Conservation (phyloP, 768 basidiomycete genomes). For the Arthromyces matolae region DNA sequence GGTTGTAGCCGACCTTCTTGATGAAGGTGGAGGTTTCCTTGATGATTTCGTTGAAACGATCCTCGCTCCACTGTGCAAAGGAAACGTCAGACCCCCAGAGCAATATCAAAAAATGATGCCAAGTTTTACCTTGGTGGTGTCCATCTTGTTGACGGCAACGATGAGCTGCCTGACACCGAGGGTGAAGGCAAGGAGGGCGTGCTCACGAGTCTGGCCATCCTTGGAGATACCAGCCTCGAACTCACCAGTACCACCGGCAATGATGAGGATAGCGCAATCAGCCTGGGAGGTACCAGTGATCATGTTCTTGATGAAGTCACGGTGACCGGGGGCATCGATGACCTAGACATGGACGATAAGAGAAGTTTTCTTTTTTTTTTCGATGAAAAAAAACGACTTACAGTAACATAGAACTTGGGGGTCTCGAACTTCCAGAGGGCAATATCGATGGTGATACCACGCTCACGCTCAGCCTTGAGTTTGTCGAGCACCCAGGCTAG, state of each 20-base stretch:
- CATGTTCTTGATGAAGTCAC: conserved; percentile 99
- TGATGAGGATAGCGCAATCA: conserved; percentile 99
- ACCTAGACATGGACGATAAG: conserved; percentile 50
- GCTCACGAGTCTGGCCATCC: conserved; percentile 99
- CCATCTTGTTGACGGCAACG: conserved; percentile 99
- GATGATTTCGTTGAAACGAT: conserved; percentile 99
- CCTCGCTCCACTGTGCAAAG: conserved; percentile 85
- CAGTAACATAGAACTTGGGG: conserved; percentile 91
- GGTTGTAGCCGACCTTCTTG: conserved; percentile 99
- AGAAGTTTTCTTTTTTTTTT: no score
- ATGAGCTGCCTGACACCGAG: conserved; percentile 99
- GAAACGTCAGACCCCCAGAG: conserved; percentile 4
- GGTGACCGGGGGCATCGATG: conserved; percentile 99
- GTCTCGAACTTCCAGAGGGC: conserved; percentile 99
- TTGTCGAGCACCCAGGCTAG: conserved; percentile 99
- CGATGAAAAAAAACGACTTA: conserved; percentile 37
- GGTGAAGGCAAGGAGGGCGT: conserved; percentile 99
- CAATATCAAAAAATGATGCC: background rate
- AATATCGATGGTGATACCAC: conserved; percentile 99
- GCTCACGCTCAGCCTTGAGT: conserved; percentile 99
- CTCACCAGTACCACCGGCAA: conserved; percentile 98
- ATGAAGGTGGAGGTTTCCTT: conserved; percentile 98
- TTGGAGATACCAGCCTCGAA: conserved; percentile 99
- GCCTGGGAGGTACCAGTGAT: conserved; percentile 99
- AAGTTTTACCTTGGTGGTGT: conserved; percentile 89